Evolutionary conservation across 2,329 filamentous ascomycete species (phyloP), one percentile per base, ranked within the genome.

Genomic region (Acrocalymma vagum): DNA sequence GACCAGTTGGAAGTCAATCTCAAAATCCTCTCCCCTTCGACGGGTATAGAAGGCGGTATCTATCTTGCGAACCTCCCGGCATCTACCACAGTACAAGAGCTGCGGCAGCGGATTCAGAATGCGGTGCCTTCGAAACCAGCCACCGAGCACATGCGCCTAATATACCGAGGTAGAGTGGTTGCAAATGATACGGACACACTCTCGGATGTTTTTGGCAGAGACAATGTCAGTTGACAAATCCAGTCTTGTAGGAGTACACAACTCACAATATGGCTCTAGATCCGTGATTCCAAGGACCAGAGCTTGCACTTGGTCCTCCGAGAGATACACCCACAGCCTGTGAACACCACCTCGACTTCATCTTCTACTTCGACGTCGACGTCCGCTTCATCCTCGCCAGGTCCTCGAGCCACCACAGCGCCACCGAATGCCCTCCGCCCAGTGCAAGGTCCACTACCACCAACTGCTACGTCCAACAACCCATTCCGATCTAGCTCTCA

Each of bases 121-220:
- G 64, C 71, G 8, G 62, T 83, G n/a, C 71, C 78, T 25, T 62
- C 62, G 2, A 56, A 55, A 30, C 70, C 70, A 5, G 48, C 55
- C 5, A 51, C 60, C 5, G 69, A 70, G 27, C 65, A 71, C 28
- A 82, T 85, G 67, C 73, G 81, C 28, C 61, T 86, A 42, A 83
- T 85, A 14, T 84, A 83, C 52, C 69, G 74, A 33, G 83, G 83
- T 14, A 72, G 77, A 40, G 74, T 78, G 18, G 71, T 85, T 6
- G 59, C 72, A 6, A 72, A 78, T 48, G 73, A 79, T 43, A 65
- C 69, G 15, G 72, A 75, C 24, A 77, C 72, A 0, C 62, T 86
- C 39, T 64, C 67, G 20, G 69, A 73, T 23, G 69, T 82, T 4
- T 72, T 85, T 46, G 77, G 78, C 26, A 65, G 73, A 11, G 69